These are phyloP conservation scores for Hericium coralloides DNA, from an alignment of 768 basidiomycete genomes.

Conservation along the genomic window DNA sequence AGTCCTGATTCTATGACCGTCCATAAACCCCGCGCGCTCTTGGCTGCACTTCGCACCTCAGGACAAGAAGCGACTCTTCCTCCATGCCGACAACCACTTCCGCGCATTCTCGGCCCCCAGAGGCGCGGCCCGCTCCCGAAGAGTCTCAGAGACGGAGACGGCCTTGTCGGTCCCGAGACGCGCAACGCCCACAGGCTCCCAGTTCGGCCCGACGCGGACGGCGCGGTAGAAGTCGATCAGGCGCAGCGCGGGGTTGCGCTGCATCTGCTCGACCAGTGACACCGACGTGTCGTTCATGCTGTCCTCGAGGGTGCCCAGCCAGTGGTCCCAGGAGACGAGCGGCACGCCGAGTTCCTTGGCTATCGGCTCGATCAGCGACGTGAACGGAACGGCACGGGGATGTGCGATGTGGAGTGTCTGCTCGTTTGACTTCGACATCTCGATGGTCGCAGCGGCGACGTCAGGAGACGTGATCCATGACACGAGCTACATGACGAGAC, in stretches of 20 bases:
- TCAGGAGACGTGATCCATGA: conserved; percentile 20
- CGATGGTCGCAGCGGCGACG: conserved; percentile 18
- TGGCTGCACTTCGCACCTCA: not conserved
- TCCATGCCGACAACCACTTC: conserved; percentile 10
- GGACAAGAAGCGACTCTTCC: conserved; percentile 9
- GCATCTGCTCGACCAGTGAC: conserved; percentile 6
- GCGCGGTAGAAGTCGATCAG: conserved; percentile 11
- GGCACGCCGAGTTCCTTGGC: conserved; percentile 14
- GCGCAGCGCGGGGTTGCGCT: conserved; percentile 11
- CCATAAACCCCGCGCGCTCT: not conserved
- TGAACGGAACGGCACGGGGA: conserved; percentile 16
- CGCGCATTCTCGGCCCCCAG: conserved; percentile 10
- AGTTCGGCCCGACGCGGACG: conserved; percentile 7
- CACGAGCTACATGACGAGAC: conserved; percentile 3
- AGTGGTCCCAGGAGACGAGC: conserved; percentile 17
- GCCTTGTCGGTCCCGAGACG: conserved; percentile 11
- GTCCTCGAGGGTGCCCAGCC: conserved; percentile 15
- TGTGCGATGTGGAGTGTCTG: conserved; percentile 15
- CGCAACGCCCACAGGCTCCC: conserved; percentile 18
- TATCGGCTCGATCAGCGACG: conserved; percentile 10
- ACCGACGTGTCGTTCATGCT: conserved; percentile 2
- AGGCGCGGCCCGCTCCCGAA: conserved; percentile 3
- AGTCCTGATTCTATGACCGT: no score
- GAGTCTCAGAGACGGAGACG: conserved; percentile 7
- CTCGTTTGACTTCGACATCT: conserved; percentile 11